Conservation (phyloP, 1,284 basidiomycete species). For the Marasmius sp. region DNA sequence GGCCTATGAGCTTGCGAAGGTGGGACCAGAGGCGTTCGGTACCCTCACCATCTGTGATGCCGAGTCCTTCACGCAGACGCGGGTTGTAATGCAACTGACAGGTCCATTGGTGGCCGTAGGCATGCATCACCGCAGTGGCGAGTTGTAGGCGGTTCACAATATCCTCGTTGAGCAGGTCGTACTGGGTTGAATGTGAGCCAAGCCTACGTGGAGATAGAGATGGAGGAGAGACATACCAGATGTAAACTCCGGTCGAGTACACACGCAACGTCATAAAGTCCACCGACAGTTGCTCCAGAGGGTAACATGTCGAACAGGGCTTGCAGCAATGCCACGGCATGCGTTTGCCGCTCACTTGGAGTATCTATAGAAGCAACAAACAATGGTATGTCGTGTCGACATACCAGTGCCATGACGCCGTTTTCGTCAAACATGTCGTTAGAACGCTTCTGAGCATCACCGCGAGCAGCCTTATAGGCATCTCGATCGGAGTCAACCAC, state of each 20-base stretch:
- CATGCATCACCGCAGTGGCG: neutral
- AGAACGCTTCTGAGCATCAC: no score
- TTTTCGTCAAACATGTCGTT: no score
- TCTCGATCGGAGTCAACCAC: no score
- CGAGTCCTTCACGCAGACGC: neutral
- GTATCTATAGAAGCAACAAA: neutral
- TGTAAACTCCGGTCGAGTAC: neutral
- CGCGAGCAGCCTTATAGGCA: no score
- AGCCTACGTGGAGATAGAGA: constrained; percentile 9
- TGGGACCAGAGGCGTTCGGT: neutral
- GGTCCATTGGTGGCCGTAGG: no score
- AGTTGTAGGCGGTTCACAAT: neutral
- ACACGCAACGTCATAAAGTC: constrained; percentile 26
- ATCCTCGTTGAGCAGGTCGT: no score
- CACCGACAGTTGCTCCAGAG: neutral
- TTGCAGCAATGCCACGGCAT: neutral
- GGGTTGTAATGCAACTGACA: neutral
- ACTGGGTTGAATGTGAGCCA: no score
- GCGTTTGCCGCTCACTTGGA: neutral
- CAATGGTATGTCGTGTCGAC: neutral
- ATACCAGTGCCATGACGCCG: no score
- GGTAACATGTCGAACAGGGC: neutral
- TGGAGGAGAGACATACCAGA: constrained; percentile 19
- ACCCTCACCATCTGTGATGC: neutral
- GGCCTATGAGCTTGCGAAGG: neutral